phyloP scores from a whole-genome alignment of 2,329 filamentous ascomycete species.

The Curvularia spicifera region DNA sequence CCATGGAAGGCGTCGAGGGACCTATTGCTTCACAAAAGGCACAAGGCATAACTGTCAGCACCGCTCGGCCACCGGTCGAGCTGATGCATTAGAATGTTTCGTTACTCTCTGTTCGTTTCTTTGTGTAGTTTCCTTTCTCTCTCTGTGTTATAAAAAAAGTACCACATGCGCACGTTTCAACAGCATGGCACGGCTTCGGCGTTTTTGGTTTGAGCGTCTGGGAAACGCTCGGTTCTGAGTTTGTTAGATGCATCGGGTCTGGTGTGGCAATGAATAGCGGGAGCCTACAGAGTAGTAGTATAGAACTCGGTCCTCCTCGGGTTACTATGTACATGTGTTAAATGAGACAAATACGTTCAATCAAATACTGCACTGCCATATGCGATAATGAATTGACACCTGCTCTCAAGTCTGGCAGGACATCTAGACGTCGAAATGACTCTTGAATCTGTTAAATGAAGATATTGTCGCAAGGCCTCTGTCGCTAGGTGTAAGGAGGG shows the following conservation, averaged over 20 bases:
- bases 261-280: not conserved
- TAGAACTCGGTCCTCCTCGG: not conserved
- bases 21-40: slow-evolving; percentile 45
- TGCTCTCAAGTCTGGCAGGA: not conserved
- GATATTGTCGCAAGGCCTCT: not conserved
- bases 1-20: slow-evolving; percentile 45
- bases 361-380: not conserved
- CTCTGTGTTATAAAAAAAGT: slow-evolving; percentile 27
- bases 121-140: slow-evolving; percentile 15
- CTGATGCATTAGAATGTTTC: slow-evolving; percentile 39
- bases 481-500: not conserved
- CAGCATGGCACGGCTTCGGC: slow-evolving; percentile 32
- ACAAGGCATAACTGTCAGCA: slow-evolving; percentile 43
- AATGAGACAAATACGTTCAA: slow-evolving; percentile 10
- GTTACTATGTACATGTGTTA: slow-evolving; percentile 1
- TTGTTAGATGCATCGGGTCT: not conserved
- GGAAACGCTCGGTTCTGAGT: slow-evolving; percentile 5
- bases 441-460: not conserved
- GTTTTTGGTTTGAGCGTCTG: slow-evolving; percentile 24
- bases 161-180: slow-evolving; percentile 8
- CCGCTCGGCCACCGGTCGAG: slow-evolving; percentile 50
- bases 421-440: not conserved
- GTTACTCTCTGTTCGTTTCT: not conserved
- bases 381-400: not conserved
- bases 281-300: no score